phyloP scores from a whole-genome alignment of 2,329 filamentous ascomycete genomes.

The Corynespora cassiicola region DNA sequence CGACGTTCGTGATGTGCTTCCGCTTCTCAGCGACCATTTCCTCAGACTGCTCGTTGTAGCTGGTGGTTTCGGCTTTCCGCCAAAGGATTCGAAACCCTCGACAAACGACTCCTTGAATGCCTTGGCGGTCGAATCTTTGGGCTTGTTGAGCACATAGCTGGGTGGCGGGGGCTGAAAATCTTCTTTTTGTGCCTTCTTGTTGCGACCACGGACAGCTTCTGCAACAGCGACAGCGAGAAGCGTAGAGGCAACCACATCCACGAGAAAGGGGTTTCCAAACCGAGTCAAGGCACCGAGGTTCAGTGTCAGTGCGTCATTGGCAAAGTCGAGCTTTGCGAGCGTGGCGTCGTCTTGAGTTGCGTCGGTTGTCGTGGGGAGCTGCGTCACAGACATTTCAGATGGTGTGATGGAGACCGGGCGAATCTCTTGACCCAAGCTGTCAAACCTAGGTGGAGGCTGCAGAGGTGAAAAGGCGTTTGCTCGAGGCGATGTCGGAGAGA shows the following conservation, averaged over 20 bases:
- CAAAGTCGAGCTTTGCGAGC: conserved; percentile 54
- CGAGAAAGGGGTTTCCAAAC: conserved; percentile 53
- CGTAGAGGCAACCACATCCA: conserved; percentile 52
- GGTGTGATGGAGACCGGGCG: conserved; percentile 39
- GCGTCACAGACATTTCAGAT: conserved; percentile 38
- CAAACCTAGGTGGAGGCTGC: conserved; percentile 33
- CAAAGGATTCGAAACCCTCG: conserved; percentile 40
- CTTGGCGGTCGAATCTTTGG: conserved; percentile 33
- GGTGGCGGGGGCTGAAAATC: conserved; percentile 42
- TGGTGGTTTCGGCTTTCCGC: conserved; percentile 31
- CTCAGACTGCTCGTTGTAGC: conserved; percentile 22
- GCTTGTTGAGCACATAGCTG: conserved; percentile 24
- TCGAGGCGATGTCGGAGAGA: conserved; percentile 41
- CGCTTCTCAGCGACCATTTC: conserved; percentile 28
- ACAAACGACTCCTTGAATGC: conserved; percentile 38
- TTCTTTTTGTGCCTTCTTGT: conserved; percentile 21
- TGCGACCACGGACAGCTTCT: conserved; percentile 46
- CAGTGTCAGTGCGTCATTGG: conserved; percentile 49
- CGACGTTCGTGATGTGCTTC: conserved; percentile 21
- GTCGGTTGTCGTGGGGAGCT: conserved; percentile 44
- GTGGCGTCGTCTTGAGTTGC: conserved; percentile 44
- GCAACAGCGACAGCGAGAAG: conserved; percentile 54
- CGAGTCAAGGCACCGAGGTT: conserved; percentile 52
- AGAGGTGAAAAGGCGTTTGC: conserved; percentile 38
- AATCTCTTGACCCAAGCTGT: conserved; percentile 20